phyloP scores from a whole-genome alignment of 495 filamentous ascomycete genomes.

The Daldinia concentrica region DNA sequence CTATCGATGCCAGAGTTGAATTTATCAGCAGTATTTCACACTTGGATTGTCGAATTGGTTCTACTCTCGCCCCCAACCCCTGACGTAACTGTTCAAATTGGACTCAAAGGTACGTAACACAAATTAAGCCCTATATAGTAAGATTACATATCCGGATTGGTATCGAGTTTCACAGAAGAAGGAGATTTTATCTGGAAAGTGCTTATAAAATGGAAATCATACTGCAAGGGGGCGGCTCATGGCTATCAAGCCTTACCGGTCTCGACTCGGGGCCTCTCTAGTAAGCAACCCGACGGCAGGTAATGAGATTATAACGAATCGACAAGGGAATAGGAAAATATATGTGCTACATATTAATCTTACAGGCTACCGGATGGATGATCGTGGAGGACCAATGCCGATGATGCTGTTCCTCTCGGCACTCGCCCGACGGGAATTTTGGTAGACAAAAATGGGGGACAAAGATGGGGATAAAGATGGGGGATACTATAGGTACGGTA shows the following conservation, averaged over 20 bases:
- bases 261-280: not conserved
- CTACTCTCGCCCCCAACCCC: conserved; percentile 19
- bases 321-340: not conserved
- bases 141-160: conserved; percentile 2
- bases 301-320: not conserved
- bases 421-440: not conserved
- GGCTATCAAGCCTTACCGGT: conserved; percentile 21
- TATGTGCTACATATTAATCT: conserved; percentile 22
- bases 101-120: conserved; percentile 14
- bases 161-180: conserved; percentile 11
- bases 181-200: conserved; percentile 4
- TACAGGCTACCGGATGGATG: not conserved
- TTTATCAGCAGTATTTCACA: conserved; percentile 5
- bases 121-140: conserved; percentile 9
- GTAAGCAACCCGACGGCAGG: conserved; percentile 5
- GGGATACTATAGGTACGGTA: not conserved
- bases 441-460: not conserved
- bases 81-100: conserved; percentile 1
- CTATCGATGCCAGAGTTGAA: conserved; percentile 2
- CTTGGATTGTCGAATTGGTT: not conserved
- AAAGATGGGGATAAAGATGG: conserved; percentile 3
- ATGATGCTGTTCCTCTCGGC: conserved; percentile 5
- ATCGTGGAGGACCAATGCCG: not conserved
- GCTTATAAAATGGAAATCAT: not conserved
- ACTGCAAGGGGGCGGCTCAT: conserved; percentile 17